These are phyloP conservation scores for Camellia oleifera DNA, from an alignment of 179 eudicot genomes.

Conservation along the genomic window DNA sequence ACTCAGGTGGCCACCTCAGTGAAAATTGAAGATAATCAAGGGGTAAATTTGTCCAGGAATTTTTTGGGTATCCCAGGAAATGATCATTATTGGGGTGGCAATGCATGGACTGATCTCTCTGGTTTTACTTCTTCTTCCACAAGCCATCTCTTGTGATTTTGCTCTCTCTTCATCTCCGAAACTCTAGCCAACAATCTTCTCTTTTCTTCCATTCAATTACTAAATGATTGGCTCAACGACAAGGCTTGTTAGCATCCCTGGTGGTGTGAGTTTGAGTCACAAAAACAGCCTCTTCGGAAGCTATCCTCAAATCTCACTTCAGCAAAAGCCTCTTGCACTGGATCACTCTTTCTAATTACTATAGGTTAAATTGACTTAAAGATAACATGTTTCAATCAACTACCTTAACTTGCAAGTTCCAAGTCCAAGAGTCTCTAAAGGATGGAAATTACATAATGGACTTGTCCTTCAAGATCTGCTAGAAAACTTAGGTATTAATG, in stretches of 20 bases:
- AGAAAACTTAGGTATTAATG: not conserved
- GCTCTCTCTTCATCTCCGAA: not conserved
- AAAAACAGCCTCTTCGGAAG: too few relatives aligned
- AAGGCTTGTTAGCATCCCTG: too few relatives aligned
- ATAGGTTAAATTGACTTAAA: not conserved
- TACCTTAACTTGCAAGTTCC: not conserved
- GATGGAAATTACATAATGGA: not conserved
- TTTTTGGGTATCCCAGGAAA: conserved; percentile 21
- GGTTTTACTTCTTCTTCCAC: conserved; percentile 31
- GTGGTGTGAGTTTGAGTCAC: too few relatives aligned
- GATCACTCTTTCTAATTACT: too few relatives aligned
- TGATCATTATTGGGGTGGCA: conserved; percentile 19
- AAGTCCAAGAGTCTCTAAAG: not conserved
- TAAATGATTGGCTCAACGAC: not conserved
- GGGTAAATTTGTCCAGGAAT: conserved; percentile 24
- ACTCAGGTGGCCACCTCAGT: conserved; percentile 4
- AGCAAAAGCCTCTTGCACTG: too few relatives aligned
- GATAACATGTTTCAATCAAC: not conserved
- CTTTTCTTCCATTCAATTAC: not conserved
- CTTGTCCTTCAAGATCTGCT: not conserved
- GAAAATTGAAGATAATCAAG: conserved; percentile 25
- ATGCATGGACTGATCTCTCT: conserved; percentile 34
- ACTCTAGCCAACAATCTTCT: not conserved
- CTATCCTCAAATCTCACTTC: too few relatives aligned
- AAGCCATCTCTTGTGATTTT: conserved; percentile 25